Evolutionary conservation across 306 rosid species (phyloP), one percentile per base, ranked within the genome.

Genomic region (Vigna hirtella): DNA sequence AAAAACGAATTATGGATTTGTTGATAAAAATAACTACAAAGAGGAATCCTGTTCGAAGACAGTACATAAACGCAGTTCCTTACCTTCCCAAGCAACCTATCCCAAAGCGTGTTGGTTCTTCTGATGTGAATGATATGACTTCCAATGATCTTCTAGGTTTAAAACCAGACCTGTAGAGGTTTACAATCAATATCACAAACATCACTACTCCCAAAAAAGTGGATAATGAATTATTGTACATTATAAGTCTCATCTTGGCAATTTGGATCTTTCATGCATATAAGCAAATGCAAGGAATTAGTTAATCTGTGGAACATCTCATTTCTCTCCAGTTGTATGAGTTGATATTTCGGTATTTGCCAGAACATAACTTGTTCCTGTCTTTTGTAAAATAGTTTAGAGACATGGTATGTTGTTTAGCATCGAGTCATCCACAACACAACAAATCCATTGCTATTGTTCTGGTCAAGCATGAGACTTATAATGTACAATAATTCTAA

Each of bases 91-190:
- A 86, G 82, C 98, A 95, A 86, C 98, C 62, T 79, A 95, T 89
- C 69, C 97, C 98, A 85, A 88, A 95, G 81, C 97, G 96, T 24
- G 98, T 89, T 32, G 98, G 98, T 83, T 95, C 98, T 89, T 95
- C 98, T 15, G 98, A 95, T 64, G 98, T 95, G 88, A 95, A 95
- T 79, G 82, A 72, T 79, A 95, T 88, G 82, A 92, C 86, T 85
- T 92, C 98, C 83, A 95, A 83, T 1, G 98, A 81, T 77, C 92
- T 83, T 77, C 63, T 91, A 56, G 98, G 98, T 77, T 86, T 89
- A 72, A 92, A 92, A 15, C 98, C 97, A 13, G 92, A 86, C 89
- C 98, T 95, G 89, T 61, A 9, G 79, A 77, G 77, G 38, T 74
- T 79, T 61, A 68, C 56, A 59, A 79, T 70, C 66, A 83, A 58